phyloP scores from a whole-genome alignment of 192 early-diverging fungal genomes.

The Coemansia javaensis region DNA sequence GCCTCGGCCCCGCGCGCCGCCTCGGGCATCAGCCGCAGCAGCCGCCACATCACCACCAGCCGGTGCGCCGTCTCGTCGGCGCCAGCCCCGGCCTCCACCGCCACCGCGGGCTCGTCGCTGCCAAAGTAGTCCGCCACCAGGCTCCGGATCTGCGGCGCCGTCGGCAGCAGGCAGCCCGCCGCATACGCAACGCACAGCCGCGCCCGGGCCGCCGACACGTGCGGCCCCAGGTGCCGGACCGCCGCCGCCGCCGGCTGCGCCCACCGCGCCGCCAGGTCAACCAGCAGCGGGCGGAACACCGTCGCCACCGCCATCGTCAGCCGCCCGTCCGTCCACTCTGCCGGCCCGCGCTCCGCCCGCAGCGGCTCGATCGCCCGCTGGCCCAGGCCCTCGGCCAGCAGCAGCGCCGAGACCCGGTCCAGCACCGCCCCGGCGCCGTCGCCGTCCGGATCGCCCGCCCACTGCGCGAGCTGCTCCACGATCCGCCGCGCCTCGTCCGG shows the following conservation, averaged over 20 bases:
- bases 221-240: conserved; percentile 12
- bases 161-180: conserved; percentile 57
- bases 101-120: not conserved
- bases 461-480: conserved; percentile 10
- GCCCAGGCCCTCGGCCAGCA: conserved; percentile 24
- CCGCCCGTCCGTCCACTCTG: conserved; percentile 30
- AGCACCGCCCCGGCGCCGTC: conserved; percentile 6
- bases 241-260: conserved; percentile 39
- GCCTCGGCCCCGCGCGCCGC: conserved; percentile 31
- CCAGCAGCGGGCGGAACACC: conserved; percentile 66
- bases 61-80: not conserved
- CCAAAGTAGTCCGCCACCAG: conserved; percentile 42
- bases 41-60: conserved; percentile 46
- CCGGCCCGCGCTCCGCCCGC: not conserved
- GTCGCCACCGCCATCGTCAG: conserved; percentile 19
- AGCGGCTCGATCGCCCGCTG: not conserved
- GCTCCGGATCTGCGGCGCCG: conserved; percentile 68
- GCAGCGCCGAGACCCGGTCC: conserved; percentile 24
- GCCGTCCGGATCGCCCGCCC: conserved; percentile 15
- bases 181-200: conserved; percentile 50
- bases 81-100: conserved; percentile 4
- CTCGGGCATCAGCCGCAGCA: conserved; percentile 52
- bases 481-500: conserved; percentile 3
- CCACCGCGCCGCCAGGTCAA: conserved; percentile 82
- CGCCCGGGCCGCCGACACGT: conserved; percentile 15